Percentiles rank a stretch among this genome's conserved stretches.
Conservation (phyloP, 2,329 filamentous ascomycete species). For the Aureobasidium sp. region DNA sequence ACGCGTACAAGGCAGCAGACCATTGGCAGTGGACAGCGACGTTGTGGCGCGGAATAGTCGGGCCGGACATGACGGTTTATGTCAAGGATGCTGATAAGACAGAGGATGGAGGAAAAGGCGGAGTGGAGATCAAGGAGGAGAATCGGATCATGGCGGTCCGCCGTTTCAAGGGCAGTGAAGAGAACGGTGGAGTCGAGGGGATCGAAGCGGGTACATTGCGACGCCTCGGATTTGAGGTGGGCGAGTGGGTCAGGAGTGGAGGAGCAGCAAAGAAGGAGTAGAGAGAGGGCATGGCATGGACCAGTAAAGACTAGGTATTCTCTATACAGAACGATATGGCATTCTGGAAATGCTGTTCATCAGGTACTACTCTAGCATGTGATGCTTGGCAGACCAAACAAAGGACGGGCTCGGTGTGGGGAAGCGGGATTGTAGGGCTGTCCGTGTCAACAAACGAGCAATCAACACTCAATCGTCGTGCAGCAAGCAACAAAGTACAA, state of each 20-base stretch:
- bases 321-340: background rate
- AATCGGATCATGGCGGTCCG: conserved; percentile 30
- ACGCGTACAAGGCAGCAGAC: conserved; percentile 73
- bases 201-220: conserved; percentile 52
- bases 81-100: conserved; percentile 33
- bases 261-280: conserved; percentile 3
- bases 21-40: conserved; percentile 98
- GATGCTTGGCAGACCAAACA: background rate
- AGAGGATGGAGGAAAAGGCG: conserved; percentile 22
- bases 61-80: conserved; percentile 72
- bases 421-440: background rate
- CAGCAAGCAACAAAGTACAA: background rate
- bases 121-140: conserved; percentile 35
- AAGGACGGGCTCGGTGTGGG: background rate
- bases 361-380: background rate
- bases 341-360: conserved; percentile 1
- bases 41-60: conserved; percentile 80
- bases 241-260: conserved; percentile 60
- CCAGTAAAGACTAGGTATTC: background rate
- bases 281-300: background rate
- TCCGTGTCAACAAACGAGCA: conserved; percentile 3
- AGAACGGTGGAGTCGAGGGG: conserved; percentile 18
- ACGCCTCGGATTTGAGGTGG: conserved; percentile 76
- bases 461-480: background rate
- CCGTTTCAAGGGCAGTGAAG: conserved; percentile 26